Percentiles rank a stretch among this genome's conserved stretches.
phyloP scores from a whole-genome alignment of 768 basidiomycete species.

The Asterophora lycoperdoides region DNA sequence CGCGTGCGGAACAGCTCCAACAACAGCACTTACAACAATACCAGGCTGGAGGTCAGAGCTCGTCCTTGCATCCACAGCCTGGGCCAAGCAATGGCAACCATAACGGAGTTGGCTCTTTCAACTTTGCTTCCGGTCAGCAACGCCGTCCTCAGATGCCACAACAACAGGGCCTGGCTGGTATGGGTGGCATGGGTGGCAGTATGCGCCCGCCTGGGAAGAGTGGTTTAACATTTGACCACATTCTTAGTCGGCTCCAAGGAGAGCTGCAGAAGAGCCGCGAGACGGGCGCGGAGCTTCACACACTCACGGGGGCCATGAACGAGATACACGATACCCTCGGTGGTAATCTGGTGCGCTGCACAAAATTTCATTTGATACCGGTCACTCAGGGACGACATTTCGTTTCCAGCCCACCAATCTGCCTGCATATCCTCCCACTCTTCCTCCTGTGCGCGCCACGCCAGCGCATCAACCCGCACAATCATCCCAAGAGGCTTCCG shows the following conservation, averaged over 20 bases:
- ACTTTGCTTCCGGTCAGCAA: conserved; percentile 35
- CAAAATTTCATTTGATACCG: conserved; percentile 1
- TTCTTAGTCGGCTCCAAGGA: conserved; percentile 80
- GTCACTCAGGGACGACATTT: neutral
- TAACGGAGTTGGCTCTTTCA: conserved; percentile 17
- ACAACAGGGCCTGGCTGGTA: conserved; percentile 58
- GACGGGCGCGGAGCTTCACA: conserved; percentile 81
- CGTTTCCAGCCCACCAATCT: conserved; percentile 50
- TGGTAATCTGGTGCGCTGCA: conserved; percentile 63
- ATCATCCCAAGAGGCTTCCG: conserved; percentile 23
- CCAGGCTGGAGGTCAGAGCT: conserved; percentile 17
- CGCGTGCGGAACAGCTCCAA: conserved; percentile 66
- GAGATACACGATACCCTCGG: conserved; percentile 93
- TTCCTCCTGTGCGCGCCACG: conserved; percentile 62
- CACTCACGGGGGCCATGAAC: conserved; percentile 71
- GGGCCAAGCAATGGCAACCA: conserved; percentile 15
- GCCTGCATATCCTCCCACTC: conserved; percentile 57
- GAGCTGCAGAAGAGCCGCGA: conserved; percentile 96
- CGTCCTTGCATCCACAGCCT: conserved; percentile 11
- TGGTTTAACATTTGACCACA: conserved; percentile 89
- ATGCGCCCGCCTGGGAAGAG: conserved; percentile 76
- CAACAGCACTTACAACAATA: conserved; percentile 42
- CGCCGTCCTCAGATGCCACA: conserved; percentile 51
- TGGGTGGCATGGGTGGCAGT: conserved; percentile 74
- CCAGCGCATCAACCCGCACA: conserved; percentile 22